Percentiles rank a stretch among this genome's conserved stretches.
These are phyloP conservation scores for Phyllachora maydis DNA, from an alignment of 2,329 filamentous ascomycete species.

Conservation along the genomic window DNA sequence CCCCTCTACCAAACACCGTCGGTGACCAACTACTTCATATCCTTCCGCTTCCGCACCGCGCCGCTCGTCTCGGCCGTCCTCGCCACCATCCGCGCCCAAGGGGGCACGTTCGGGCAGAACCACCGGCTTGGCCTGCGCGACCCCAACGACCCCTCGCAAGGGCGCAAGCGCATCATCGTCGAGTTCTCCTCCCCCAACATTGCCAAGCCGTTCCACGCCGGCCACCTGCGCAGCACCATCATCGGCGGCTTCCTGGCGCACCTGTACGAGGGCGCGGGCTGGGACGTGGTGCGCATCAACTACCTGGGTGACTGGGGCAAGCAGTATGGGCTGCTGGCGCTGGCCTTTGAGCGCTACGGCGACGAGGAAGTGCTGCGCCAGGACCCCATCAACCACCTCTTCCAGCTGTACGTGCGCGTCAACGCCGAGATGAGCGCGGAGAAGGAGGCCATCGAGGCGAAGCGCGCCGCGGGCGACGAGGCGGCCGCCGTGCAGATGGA, in stretches of 20 bases:
- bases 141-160: slow-evolving; percentile 34
- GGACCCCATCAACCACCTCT: slow-evolving; percentile 67
- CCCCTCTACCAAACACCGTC: slow-evolving; percentile 52
- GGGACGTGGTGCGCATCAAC: slow-evolving; percentile 57
- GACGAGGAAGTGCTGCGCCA: slow-evolving; percentile 47
- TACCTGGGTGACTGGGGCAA: slow-evolving; percentile 70
- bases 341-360: slow-evolving; percentile 58
- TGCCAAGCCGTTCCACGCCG: slow-evolving; percentile 67
- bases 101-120: slow-evolving; percentile 43
- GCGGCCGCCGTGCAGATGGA: slow-evolving; percentile 23
- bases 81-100: slow-evolving; percentile 44
- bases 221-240: slow-evolving; percentile 59
- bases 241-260: slow-evolving; percentile 62
- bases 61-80: slow-evolving; percentile 46
- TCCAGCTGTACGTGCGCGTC: slow-evolving; percentile 65
- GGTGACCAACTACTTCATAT: slow-evolving; percentile 47
- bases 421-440: slow-evolving; percentile 46
- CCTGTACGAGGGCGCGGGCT: slow-evolving; percentile 48
- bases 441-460: slow-evolving; percentile 40
- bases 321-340: slow-evolving; percentile 51
- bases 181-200: slow-evolving; percentile 80
- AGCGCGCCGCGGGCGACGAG: slow-evolving; percentile 31
- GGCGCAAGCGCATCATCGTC: slow-evolving; percentile 47
- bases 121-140: slow-evolving; percentile 37
- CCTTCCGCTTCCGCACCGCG: slow-evolving; percentile 61